Evolutionary conservation across 768 basidiomycete genomes (phyloP).

Genomic region (Lanmaoa rubissima): DNA sequence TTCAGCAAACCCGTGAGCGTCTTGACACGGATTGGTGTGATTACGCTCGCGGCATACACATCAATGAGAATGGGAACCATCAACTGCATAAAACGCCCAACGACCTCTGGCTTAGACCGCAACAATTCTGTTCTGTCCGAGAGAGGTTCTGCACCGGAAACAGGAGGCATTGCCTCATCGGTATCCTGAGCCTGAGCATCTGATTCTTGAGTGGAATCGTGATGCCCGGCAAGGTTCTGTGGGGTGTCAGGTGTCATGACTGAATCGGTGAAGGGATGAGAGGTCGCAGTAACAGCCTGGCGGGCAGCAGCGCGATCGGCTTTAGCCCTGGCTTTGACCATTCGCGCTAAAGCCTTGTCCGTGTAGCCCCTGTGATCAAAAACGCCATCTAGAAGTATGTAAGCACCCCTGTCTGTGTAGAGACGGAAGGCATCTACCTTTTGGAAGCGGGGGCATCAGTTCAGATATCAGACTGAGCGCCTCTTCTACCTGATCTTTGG

Average conservation of each 20-base stretch:
- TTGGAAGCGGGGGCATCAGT: slow-evolving; percentile 88
- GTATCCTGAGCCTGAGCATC: slow-evolving; percentile 45
- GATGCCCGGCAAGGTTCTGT: slow-evolving; percentile 12
- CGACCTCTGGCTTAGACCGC: slow-evolving; percentile 69
- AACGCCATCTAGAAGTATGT: slow-evolving; percentile 68
- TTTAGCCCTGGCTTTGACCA: slow-evolving; percentile 82
- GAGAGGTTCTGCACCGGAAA: slow-evolving; percentile 33
- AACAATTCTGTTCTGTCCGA: slow-evolving; percentile 72
- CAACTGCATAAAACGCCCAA: slow-evolving; percentile 81
- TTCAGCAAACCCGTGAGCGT: slow-evolving; percentile 86
- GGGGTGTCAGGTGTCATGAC: slow-evolving; percentile 20
- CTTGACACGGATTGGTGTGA: slow-evolving; percentile 82
- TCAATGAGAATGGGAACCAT: slow-evolving; percentile 94
- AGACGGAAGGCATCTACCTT: slow-evolving; percentile 50
- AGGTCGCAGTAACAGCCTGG: slow-evolving; percentile 39
- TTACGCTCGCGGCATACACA: slow-evolving; percentile 98
- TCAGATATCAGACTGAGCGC: slow-evolving; percentile 86
- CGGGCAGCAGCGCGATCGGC: slow-evolving; percentile 75
- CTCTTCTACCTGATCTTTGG: slow-evolving; percentile 98
- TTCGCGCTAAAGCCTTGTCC: slow-evolving; percentile 74
- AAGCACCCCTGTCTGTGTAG: neutral
- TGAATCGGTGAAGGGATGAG: slow-evolving; percentile 31
- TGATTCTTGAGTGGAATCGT: slow-evolving; percentile 31
- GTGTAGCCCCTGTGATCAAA: slow-evolving; percentile 91
- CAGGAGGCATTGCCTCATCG: slow-evolving; percentile 33